These are phyloP conservation scores for Oryza longistaminata DNA, from an alignment of 176 grass and related monocot species.

Conservation along the genomic window DNA sequence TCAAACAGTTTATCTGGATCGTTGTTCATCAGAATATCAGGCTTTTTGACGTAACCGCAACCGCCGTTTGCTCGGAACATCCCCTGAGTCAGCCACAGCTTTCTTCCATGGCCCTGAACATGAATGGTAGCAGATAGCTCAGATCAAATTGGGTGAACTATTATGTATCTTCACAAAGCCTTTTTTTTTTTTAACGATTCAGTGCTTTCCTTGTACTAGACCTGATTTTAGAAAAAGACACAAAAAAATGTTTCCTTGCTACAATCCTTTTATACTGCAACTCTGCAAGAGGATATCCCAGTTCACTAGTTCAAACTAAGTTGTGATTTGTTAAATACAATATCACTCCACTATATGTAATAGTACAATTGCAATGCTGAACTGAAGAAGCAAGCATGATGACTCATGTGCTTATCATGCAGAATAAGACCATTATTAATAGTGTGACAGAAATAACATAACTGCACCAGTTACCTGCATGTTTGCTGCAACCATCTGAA, in stretches of 20 bases:
- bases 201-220: too few species aligned
- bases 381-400: neutral
- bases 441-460: neutral
- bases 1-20: constrained; percentile 44
- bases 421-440: neutral
- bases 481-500: constrained; percentile 87
- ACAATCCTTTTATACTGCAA: too few species aligned
- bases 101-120: constrained; percentile 63
- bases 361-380: neutral
- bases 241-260: too few species aligned
- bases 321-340: neutral
- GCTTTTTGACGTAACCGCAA: constrained; percentile 93
- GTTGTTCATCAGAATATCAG: constrained; percentile 53
- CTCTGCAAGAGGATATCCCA: too few species aligned
- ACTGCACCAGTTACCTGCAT: constrained; percentile 55
- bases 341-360: neutral
- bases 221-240: too few species aligned
- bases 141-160: neutral
- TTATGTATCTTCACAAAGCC: too few species aligned
- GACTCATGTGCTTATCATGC: neutral
- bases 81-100: constrained; percentile 78
- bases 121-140: neutral
- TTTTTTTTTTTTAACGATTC: too few species aligned
- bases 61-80: constrained; percentile 90
- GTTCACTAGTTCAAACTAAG: too few species aligned